Evolutionary conservation across 345 rosid species (phyloP).

Genomic region (Syzygium grande): DNA sequence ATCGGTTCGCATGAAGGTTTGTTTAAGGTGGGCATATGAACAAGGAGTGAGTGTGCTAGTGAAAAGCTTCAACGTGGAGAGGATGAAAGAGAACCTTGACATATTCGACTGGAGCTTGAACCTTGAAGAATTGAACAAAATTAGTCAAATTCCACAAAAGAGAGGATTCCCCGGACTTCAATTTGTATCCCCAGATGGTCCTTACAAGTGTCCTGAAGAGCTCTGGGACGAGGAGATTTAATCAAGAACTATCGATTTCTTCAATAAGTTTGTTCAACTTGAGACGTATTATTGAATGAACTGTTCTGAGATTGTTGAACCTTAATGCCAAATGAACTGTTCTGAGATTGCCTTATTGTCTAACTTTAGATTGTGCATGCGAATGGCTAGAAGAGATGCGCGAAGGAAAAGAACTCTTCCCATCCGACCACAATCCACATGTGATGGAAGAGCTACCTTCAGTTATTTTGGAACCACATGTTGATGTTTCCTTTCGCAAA

Average conservation of each 20-base stretch:
- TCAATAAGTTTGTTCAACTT: background rate
- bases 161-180: background rate
- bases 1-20: background rate
- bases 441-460: too few relatives aligned
- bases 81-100: conserved; percentile 15
- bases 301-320: background rate
- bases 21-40: conserved; percentile 28
- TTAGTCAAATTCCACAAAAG: conserved; percentile 11
- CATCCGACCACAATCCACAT: too few relatives aligned
- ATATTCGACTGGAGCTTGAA: conserved; percentile 24
- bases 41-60: conserved; percentile 17
- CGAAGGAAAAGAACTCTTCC: too few relatives aligned
- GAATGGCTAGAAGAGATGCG: too few relatives aligned
- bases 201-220: conserved; percentile 14
- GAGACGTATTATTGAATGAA: too few relatives aligned
- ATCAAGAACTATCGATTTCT: background rate
- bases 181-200: conserved; percentile 7
- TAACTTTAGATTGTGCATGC: too few relatives aligned
- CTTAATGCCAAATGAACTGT: too few relatives aligned
- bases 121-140: conserved; percentile 8
- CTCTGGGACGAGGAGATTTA: conserved; percentile 21
- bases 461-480: too few relatives aligned
- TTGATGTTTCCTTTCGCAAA: too few relatives aligned
- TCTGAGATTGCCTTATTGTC: too few relatives aligned
- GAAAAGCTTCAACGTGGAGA: conserved; percentile 23